Conservation (phyloP, 2,329 filamentous ascomycete species). For the Hymenoscyphus linearis region DNA sequence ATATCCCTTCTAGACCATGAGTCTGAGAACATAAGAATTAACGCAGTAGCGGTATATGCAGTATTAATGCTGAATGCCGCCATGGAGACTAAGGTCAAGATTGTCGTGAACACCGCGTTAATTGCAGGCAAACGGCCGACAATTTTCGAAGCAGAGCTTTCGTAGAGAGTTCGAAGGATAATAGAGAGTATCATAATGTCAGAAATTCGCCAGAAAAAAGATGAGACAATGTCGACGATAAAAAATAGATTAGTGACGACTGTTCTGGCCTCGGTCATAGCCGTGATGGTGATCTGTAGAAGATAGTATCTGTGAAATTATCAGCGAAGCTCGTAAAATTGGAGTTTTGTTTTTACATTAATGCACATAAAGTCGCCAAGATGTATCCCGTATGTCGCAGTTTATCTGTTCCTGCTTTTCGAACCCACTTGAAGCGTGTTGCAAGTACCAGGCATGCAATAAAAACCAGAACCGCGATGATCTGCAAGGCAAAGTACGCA, state of each 20-base stretch:
- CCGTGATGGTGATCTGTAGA: not conserved
- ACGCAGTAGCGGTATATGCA: not conserved
- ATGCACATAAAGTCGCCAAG: not conserved
- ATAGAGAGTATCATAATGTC: constrained; percentile 3
- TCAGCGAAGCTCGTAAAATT: not conserved
- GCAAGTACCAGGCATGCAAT: constrained; percentile 5
- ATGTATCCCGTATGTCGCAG: constrained; percentile 1
- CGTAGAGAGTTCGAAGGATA: constrained; percentile 2
- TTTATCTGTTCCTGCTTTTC: constrained; percentile 1
- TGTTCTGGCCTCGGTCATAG: not conserved
- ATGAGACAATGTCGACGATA: constrained; percentile 2
- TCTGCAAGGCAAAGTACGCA: not conserved
- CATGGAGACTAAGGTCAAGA: not conserved
- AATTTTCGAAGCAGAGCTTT: not conserved
- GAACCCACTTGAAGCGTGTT: constrained; percentile 6
- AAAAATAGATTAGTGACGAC: constrained; percentile 1
- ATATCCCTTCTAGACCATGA: not conserved
- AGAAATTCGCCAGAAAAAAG: not conserved
- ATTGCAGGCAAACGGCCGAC: not conserved
- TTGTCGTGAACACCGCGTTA: not conserved
- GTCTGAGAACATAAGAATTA: not conserved
- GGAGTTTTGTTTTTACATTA: not conserved
- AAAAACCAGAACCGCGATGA: constrained; percentile 2
- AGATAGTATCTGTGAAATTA: not conserved
- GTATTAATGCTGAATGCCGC: not conserved